Evolutionary conservation across 805 yeast genomes (phyloP).

Genomic region (Ogataea henricii): DNA sequence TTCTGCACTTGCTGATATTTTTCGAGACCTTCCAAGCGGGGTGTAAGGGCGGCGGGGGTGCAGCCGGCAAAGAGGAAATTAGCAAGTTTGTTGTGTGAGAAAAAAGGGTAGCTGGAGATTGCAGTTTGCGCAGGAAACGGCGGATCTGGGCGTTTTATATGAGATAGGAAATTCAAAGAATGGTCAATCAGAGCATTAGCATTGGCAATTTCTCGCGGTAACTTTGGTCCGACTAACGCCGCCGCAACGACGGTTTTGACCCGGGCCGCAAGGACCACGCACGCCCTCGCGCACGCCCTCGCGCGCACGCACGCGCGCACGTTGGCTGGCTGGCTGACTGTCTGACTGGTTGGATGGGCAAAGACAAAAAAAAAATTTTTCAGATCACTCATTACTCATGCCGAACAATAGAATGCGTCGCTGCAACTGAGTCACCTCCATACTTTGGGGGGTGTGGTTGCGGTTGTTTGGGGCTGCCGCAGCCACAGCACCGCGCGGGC

Average conservation of each 20-base stretch:
- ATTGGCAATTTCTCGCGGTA: conserved; percentile 7
- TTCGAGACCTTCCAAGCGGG: conserved; percentile 1
- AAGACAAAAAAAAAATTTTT: not conserved
- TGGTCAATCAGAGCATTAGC: conserved; percentile 1
- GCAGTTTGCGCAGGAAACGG: not conserved
- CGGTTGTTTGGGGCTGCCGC: conserved; percentile 1
- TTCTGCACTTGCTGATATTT: conserved; percentile 1
- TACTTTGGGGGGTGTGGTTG: conserved; percentile 1
- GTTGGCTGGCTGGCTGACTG: too few relatives aligned
- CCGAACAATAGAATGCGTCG: conserved; percentile 1
- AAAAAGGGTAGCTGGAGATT: not conserved
- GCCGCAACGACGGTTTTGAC: too few relatives aligned
- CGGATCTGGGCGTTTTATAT: not conserved
- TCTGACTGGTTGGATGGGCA: too few relatives aligned
- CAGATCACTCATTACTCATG: conserved; percentile 3
- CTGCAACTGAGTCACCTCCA: conserved; percentile 13
- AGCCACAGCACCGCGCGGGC: not conserved
- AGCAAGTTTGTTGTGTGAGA: not conserved
- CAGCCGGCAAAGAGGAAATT: not conserved
- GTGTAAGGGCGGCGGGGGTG: conserved; percentile 7
- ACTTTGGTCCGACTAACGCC: conserved; percentile 7
- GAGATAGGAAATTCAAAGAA: not conserved
- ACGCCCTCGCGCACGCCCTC: too few relatives aligned
- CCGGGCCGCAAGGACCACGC: too few relatives aligned
- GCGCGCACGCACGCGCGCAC: too few relatives aligned